Evolutionary conservation across 1,284 basidiomycete species (phyloP).

Genomic region (Apiotrichum siamense): DNA sequence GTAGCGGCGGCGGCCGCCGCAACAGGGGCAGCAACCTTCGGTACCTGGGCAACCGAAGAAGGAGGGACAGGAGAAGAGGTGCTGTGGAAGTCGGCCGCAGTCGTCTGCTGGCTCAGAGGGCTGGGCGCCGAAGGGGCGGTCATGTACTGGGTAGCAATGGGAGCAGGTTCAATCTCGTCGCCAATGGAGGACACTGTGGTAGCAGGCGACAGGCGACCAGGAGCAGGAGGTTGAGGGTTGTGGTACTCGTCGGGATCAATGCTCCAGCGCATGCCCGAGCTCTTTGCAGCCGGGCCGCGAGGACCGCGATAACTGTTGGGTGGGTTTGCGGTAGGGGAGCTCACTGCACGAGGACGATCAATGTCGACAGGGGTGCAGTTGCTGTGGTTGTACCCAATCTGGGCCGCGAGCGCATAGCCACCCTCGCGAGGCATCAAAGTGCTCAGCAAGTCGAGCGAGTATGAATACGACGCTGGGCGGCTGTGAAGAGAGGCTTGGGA

Average conservation of each 20-base stretch:
- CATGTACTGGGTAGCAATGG: constrained; percentile 3
- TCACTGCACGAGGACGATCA: too few relatives aligned
- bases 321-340: constrained; percentile 15
- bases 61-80: neutral
- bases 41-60: neutral
- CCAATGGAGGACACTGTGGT: constrained; percentile 5
- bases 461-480: constrained; percentile 32
- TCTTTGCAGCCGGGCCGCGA: constrained; percentile 33
- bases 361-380: constrained; percentile 14
- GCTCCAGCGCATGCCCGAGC: constrained; percentile 42
- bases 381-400: constrained; percentile 21
- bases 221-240: constrained; percentile 15
- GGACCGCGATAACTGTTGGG: constrained; percentile 11
- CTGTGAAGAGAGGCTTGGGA: constrained; percentile 22
- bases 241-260: constrained; percentile 32
- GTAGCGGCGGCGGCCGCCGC: neutral
- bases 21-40: neutral
- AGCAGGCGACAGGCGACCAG: constrained; percentile 16
- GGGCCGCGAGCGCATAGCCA: constrained; percentile 46
- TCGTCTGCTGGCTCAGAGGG: constrained; percentile 31
- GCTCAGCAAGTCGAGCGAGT: constrained; percentile 39
- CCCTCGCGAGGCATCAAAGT: constrained; percentile 44
- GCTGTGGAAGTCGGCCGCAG: constrained; percentile 14
- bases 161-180: constrained; percentile 3
- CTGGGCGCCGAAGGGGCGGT: constrained; percentile 18